phyloP scores from a whole-genome alignment of 2,329 filamentous ascomycete species.

The Phaeosphaeriaceae sp. region DNA sequence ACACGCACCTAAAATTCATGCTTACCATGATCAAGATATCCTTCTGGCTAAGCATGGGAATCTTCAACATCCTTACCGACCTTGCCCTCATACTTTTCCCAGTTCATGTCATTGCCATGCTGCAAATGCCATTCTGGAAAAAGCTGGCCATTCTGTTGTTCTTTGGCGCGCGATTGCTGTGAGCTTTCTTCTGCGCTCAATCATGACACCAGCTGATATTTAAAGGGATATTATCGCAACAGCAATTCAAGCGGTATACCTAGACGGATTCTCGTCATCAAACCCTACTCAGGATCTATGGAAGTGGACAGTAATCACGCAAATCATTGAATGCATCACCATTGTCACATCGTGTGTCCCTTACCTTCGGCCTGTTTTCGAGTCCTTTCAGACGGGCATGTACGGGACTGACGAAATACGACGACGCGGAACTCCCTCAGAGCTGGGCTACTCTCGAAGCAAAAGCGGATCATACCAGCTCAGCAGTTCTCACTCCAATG shows the following conservation, averaged over 20 bases:
- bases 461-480: constrained; percentile 41
- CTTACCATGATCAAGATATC: constrained; percentile 23
- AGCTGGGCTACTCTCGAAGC: constrained; percentile 34
- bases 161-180: constrained; percentile 43
- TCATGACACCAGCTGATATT: neutral
- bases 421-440: constrained; percentile 38
- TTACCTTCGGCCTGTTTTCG: constrained; percentile 44
- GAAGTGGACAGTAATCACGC: constrained; percentile 45
- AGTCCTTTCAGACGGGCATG: constrained; percentile 41
- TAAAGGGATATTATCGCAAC: constrained; percentile 42
- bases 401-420: constrained; percentile 43
- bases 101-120: constrained; percentile 41
- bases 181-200: neutral
- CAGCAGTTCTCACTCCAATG: constrained; percentile 25
- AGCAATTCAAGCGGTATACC: constrained; percentile 41
- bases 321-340: constrained; percentile 44
- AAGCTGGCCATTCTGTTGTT: constrained; percentile 44
- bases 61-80: constrained; percentile 45
- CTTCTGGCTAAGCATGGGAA: constrained; percentile 40
- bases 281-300: constrained; percentile 40
- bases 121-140: constrained; percentile 45
- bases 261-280: constrained; percentile 29
- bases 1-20: neutral
- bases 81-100: constrained; percentile 42
- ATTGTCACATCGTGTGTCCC: constrained; percentile 46